phyloP scores from a whole-genome alignment of 164 flowering plant species.

The Malania oleifera region DNA sequence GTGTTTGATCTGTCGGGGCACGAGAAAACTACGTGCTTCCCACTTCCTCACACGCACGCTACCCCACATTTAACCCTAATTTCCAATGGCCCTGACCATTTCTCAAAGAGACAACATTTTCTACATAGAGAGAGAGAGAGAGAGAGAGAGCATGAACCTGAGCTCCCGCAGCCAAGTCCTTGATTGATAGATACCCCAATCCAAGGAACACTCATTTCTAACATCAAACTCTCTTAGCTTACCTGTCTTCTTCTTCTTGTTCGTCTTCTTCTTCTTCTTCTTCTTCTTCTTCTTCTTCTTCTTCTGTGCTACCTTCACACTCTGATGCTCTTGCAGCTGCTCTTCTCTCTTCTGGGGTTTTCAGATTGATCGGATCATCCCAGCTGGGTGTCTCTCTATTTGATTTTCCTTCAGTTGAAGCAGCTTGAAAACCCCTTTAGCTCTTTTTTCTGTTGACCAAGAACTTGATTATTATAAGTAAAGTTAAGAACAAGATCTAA shows the following conservation, averaged over 20 bases:
- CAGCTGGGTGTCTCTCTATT: too few species aligned
- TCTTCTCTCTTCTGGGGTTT: too few species aligned
- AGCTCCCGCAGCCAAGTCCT: neutral
- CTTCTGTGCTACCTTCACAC: neutral
- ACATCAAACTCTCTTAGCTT: neutral
- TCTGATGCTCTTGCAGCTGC: too few species aligned
- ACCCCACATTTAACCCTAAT: slow-evolving; percentile 30
- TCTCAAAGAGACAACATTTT: neutral
- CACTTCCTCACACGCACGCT: slow-evolving; percentile 24
- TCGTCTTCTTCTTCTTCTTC: too few species aligned
- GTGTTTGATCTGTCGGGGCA: slow-evolving; percentile 14
- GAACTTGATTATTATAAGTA: too few species aligned
- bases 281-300: too few species aligned
- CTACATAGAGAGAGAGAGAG: neutral
- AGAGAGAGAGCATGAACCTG: neutral
- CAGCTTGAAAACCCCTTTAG: too few species aligned
- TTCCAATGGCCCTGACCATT: slow-evolving; percentile 11
- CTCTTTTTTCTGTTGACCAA: too few species aligned
- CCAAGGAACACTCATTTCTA: too few species aligned
- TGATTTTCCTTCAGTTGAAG: too few species aligned
- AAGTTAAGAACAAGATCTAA: too few species aligned
- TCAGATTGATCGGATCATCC: too few species aligned
- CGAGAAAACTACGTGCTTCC: slow-evolving; percentile 27
- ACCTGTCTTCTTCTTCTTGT: neutral
- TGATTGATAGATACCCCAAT: neutral